phyloP scores from a whole-genome alignment of 805 yeast species.

The Maudiozyma pseudohumilis region DNA sequence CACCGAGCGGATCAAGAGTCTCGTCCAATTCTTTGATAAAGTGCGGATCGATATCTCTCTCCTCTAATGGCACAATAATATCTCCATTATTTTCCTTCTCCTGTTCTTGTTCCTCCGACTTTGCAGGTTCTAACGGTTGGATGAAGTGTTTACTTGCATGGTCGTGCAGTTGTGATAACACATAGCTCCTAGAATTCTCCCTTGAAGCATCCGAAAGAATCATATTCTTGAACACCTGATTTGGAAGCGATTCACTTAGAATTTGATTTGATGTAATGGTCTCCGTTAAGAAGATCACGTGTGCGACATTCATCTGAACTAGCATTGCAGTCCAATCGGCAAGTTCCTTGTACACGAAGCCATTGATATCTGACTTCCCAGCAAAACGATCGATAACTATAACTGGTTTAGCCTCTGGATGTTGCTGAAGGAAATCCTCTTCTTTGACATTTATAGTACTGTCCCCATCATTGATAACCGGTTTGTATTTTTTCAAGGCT shows the following conservation, averaged over 20 bases:
- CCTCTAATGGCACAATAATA: constrained; percentile 8
- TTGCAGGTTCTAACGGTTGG: background rate
- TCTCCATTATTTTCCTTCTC: constrained; percentile 14
- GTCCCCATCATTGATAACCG: constrained; percentile 25
- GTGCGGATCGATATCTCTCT: constrained; percentile 7
- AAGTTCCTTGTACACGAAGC: constrained; percentile 58
- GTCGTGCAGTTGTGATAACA: constrained; percentile 42
- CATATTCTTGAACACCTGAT: constrained; percentile 71
- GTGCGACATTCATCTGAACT: constrained; percentile 72
- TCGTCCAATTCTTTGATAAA: constrained; percentile 35
- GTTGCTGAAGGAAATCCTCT: constrained; percentile 74
- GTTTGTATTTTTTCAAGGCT: constrained; percentile 38
- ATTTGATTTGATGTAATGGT: constrained; percentile 69
- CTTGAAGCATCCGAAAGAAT: constrained; percentile 73
- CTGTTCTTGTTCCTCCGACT: background rate
- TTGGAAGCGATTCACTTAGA: constrained; percentile 67
- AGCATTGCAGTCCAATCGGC: constrained; percentile 86
- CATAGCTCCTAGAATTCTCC: constrained; percentile 60
- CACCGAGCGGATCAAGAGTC: constrained; percentile 73
- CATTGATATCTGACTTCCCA: constrained; percentile 48
- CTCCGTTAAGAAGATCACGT: constrained; percentile 78
- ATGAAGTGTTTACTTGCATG: background rate
- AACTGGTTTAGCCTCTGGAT: constrained; percentile 79
- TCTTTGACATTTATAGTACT: constrained; percentile 41
- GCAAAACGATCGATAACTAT: constrained; percentile 70